These are phyloP conservation scores for Zalerion maritima DNA, from an alignment of 495 filamentous ascomycete genomes.

Conservation along the genomic window DNA sequence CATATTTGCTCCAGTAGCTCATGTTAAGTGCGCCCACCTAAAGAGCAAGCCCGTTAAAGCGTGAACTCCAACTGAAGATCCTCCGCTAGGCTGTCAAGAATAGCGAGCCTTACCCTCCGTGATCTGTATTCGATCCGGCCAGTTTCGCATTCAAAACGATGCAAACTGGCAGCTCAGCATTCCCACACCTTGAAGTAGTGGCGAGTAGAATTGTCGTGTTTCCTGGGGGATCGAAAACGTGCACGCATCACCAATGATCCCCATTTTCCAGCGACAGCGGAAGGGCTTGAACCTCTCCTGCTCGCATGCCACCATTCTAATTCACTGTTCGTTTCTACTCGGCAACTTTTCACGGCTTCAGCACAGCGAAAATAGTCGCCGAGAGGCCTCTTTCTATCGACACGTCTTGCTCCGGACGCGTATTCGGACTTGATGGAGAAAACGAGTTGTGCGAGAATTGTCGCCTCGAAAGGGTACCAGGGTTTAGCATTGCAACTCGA, in stretches of 20 bases:
- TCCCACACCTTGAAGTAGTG: conserved; percentile 8
- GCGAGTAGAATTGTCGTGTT: conserved; percentile 9
- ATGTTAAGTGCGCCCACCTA: conserved; percentile 15
- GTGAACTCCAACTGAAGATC: background rate
- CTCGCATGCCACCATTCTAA: conserved; percentile 38
- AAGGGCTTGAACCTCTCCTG: conserved; percentile 40
- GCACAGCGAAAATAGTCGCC: too few species aligned
- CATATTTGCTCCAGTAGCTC: conserved; percentile 28
- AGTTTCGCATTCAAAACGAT: conserved; percentile 5
- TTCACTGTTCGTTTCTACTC: conserved; percentile 37
- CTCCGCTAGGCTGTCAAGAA: conserved; percentile 10
- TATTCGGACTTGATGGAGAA: too few species aligned
- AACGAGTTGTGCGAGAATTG: too few species aligned
- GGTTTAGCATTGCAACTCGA: too few species aligned
- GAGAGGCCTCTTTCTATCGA: too few species aligned
- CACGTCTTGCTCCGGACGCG: too few species aligned
- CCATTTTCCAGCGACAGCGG: conserved; percentile 28
- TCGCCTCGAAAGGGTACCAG: too few species aligned
- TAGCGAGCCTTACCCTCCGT: conserved; percentile 10
- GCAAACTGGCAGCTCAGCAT: conserved; percentile 8
- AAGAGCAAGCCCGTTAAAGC: background rate
- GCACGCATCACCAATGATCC: conserved; percentile 10
- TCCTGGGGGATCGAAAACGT: conserved; percentile 11
- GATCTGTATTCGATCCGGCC: conserved; percentile 14
- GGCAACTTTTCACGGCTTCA: conserved; percentile 33